Conservation (phyloP, 257 asterid genomes). For the Nyctanthes arbortristis region DNA sequence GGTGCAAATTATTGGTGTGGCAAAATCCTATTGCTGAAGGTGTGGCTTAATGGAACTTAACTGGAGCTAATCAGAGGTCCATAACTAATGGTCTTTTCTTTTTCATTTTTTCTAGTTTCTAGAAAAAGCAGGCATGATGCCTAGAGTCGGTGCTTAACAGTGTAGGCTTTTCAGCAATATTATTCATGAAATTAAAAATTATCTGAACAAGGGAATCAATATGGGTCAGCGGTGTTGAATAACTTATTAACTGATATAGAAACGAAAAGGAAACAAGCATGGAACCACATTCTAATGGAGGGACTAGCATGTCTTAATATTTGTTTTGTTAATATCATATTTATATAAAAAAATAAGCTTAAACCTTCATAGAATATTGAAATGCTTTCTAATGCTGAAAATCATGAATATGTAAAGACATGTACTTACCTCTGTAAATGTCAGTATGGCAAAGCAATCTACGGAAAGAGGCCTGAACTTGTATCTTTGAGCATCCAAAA, state of each 20-base stretch:
- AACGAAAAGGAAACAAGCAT: not conserved
- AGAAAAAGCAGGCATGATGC: not conserved
- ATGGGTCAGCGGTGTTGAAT: too few species aligned
- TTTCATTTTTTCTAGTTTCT: too few species aligned
- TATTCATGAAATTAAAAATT: not conserved
- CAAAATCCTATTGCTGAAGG: not conserved
- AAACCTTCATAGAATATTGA: conserved; percentile 4
- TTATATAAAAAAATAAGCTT: not conserved
- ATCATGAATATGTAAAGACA: conserved; percentile 21
- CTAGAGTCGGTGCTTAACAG: not conserved
- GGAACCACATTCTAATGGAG: not conserved
- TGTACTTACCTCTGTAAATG: conserved; percentile 52
- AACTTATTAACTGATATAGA: too few species aligned
- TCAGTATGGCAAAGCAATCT: conserved; percentile 59
- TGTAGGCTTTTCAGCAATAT: not conserved
- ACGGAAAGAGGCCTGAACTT: conserved; percentile 78
- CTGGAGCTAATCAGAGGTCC: not conserved
- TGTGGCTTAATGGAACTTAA: not conserved
- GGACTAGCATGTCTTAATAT: not conserved
- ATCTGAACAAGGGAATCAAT: not conserved
- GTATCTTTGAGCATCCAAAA: conserved; percentile 63
- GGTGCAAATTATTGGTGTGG: not conserved
- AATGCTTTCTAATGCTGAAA: conserved; percentile 19
- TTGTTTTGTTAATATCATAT: not conserved
- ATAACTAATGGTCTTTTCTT: not conserved